Evolutionary conservation across 2,329 filamentous ascomycete genomes (phyloP), one percentile per base, ranked within the genome.

Genomic region (Cladosporium colombiae): DNA sequence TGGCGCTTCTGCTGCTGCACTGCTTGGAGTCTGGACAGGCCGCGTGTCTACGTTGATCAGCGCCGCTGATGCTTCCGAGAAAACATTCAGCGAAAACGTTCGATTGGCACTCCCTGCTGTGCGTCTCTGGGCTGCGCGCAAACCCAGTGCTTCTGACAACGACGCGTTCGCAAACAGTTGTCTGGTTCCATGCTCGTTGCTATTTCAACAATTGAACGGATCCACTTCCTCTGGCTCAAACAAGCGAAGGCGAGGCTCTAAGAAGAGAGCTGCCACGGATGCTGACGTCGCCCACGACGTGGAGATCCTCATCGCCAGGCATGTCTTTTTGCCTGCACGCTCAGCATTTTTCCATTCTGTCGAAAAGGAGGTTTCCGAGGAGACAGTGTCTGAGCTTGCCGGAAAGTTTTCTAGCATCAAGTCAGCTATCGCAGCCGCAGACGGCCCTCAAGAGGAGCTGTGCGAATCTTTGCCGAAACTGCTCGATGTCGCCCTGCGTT

Each of bases 401-500:
- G 44, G 57, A 21, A 63, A 63, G n/a, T 50, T 63, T 11, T 46
- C 49, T 7, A 60, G 44, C 56, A 40, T 65, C 16, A 65, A 53
- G 23, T 59, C 56, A 25, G 13, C 23, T 1, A 55, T 59, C 14
- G 55, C 23, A 25, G 44, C 16, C 8, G 23, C n/a, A 23, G 52
- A 55, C 3, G 56, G 23, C 10, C 11, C 46, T 10, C 40, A 52
- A 29, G 27, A 62, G 27, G n/a, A 60, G 6, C 18, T 64, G 18
- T 37, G 68, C 23, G 50, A 62, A 5, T 46, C 68, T 10, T 16
- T 76, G 13, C 68, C 71, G 2, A 27, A 66, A 6, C 66, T 83
- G 18, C 71, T 83, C 5, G 76, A 81, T 52, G 67, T 83, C 44
- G 76, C 77, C 5, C 74, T 83, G 10, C 77, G 79, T 40, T 78